Evolutionary conservation across 1,284 basidiomycete genomes (phyloP).

Genomic region (Pisolithus thermaeus): DNA sequence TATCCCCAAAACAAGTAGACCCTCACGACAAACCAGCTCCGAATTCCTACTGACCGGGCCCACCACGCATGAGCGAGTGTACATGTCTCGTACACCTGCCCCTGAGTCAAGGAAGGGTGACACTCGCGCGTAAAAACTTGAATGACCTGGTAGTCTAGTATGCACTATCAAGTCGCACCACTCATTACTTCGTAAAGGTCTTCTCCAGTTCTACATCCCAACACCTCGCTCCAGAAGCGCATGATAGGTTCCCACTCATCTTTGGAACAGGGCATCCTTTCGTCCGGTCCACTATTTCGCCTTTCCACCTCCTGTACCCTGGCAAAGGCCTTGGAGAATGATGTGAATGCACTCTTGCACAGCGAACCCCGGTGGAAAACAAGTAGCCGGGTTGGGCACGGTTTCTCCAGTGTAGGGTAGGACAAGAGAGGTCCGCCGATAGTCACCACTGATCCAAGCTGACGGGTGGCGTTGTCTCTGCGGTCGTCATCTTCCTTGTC

Average conservation of each 20-base stretch:
- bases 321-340: constrained; percentile 56
- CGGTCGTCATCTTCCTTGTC: neutral
- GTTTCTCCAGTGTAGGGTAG: constrained; percentile 55
- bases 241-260: constrained; percentile 82
- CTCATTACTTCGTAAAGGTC: constrained; percentile 75
- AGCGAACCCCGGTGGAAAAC: constrained; percentile 52
- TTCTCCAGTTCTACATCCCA: constrained; percentile 55
- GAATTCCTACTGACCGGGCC: too few species aligned
- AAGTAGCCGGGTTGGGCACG: constrained; percentile 58
- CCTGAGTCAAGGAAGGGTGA: too few species aligned
- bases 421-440: constrained; percentile 72
- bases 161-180: constrained; percentile 7
- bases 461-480: constrained; percentile 11
- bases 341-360: constrained; percentile 37
- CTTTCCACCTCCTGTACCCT: constrained; percentile 40
- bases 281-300: constrained; percentile 12
- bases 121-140: too few species aligned
- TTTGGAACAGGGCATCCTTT: constrained; percentile 68
- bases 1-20: too few species aligned
- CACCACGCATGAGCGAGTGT: too few species aligned
- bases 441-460: constrained; percentile 63
- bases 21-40: too few species aligned
- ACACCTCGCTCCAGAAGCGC: constrained; percentile 77
- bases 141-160: too few species aligned
- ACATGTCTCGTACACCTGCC: too few species aligned